Evolutionary conservation across 2,329 filamentous ascomycete genomes (phyloP), one percentile per base, ranked within the genome.

Genomic region (Phyllosticta paracitricarpa): DNA sequence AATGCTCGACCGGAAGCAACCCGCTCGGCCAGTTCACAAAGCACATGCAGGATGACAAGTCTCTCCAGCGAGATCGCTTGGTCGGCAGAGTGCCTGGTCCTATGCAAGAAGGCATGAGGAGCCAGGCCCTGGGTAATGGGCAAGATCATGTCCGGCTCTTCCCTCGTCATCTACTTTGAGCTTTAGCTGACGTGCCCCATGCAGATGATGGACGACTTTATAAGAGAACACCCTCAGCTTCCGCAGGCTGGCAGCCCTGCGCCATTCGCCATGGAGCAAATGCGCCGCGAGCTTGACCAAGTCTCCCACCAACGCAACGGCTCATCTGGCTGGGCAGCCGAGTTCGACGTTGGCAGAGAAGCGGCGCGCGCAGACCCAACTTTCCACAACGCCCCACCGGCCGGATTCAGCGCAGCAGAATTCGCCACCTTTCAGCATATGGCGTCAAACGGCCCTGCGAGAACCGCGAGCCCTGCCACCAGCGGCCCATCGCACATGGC

Each of bases 11-110:
- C 64, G 91, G 89, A 66, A 91, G 88, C 71, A 99, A 99, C 76
- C 94, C 95, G 62, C 86, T 99, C 70, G 93, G 90, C 73, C 94
- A 97, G 80, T 96, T 99, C 75, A 91, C 92, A 66, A 99, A 99
- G 77, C 92, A 97, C 76, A 90, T 94, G 62, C 89, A 95, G 72
- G 91, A 96, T 82, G 94, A 99, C 79, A 96, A 92, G 77, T 94
- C 89, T 62, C 80, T 97, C 62, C 94, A 97, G 77, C 84, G 92
- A 70, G 94, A 99, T 75, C 85, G 94, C 63, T 81, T 97, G 64
- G 86, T 89, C 63, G 90, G 89, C 64, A 81, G 87, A 66, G 86
- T 85, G 0, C 87, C 89, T 0, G 85, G 83, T 53, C 86, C 83
- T 7, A 79, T 88, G 69, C 82, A 89, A 69, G 88, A 89, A 72